Evolutionary conservation across 495 filamentous ascomycete species (phyloP).

Genomic region (Tetracladium marchalianum): DNA sequence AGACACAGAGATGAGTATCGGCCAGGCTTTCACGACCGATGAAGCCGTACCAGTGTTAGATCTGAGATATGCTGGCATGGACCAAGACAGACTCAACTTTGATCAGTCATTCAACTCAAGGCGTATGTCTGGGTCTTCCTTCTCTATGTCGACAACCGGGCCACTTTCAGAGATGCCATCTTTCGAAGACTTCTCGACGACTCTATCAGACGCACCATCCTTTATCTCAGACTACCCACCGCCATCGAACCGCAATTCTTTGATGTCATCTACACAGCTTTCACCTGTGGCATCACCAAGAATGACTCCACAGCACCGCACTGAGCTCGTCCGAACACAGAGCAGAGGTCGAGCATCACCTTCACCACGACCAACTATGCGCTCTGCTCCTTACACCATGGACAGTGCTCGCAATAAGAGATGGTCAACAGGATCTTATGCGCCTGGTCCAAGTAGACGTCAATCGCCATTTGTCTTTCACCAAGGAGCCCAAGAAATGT

Average conservation of each 20-base stretch:
- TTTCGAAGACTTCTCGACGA: constrained; percentile 48
- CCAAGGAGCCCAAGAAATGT: constrained; percentile 33
- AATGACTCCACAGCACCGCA: constrained; percentile 45
- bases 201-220: constrained; percentile 44
- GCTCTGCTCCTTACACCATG: constrained; percentile 53
- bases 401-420: constrained; percentile 53
- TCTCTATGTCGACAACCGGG: constrained; percentile 47
- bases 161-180: constrained; percentile 47
- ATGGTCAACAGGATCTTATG: constrained; percentile 62
- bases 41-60: constrained; percentile 46
- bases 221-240: constrained; percentile 47
- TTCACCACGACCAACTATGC: constrained; percentile 51
- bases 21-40: constrained; percentile 44
- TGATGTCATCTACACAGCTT: constrained; percentile 48
- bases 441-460: constrained; percentile 32
- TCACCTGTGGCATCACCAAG: constrained; percentile 50
- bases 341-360: constrained; percentile 54
- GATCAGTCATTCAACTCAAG: constrained; percentile 30
- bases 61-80: constrained; percentile 28
- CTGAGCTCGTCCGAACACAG: constrained; percentile 46
- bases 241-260: constrained; percentile 44
- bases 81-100: constrained; percentile 16
- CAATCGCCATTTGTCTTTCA: constrained; percentile 46
- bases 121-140: constrained; percentile 49
- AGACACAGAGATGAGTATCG: constrained; percentile 41